Conservation (phyloP, 2,329 filamentous ascomycete genomes). For the Truncatella angustata region DNA sequence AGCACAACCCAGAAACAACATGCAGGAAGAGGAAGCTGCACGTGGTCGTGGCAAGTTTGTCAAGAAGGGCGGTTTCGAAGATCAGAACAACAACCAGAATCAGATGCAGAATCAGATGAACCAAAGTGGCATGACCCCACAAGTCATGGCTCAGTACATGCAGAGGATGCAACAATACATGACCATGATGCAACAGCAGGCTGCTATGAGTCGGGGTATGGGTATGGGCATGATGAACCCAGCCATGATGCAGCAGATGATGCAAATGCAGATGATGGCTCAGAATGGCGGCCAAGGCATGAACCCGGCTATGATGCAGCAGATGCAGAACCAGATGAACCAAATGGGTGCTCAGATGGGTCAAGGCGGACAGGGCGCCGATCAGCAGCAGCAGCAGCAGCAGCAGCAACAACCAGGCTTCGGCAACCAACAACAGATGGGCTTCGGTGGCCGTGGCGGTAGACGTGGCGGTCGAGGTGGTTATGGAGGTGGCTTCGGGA, state of each 20-base stretch:
- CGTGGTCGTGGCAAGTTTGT: slow-evolving; percentile 60
- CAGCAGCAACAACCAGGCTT: neutral
- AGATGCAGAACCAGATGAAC: slow-evolving; percentile 49
- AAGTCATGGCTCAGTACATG: slow-evolving; percentile 98
- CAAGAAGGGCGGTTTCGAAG: slow-evolving; percentile 53
- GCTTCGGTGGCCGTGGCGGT: slow-evolving; percentile 28
- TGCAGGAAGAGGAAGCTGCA: slow-evolving; percentile 85
- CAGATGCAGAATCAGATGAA: slow-evolving; percentile 30
- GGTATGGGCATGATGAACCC: slow-evolving; percentile 65
- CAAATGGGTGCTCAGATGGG: slow-evolving; percentile 32
- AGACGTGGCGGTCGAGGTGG: slow-evolving; percentile 17
- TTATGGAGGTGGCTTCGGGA: slow-evolving; percentile 21
- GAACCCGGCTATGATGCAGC: slow-evolving; percentile 57
- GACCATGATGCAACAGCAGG: slow-evolving; percentile 89
- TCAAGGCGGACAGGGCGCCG: slow-evolving; percentile 34
- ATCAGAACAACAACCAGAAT: slow-evolving; percentile 26
- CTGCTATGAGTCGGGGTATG: slow-evolving; percentile 77
- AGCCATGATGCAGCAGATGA: slow-evolving; percentile 75
- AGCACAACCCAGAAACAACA: slow-evolving; percentile 90
- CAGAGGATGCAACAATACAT: slow-evolving; percentile 98
- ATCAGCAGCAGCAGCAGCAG: slow-evolving; percentile 19
- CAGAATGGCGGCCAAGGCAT: slow-evolving; percentile 36
- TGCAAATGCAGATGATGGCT: slow-evolving; percentile 64
- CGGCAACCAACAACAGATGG: slow-evolving; percentile 21
- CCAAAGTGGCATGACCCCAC: slow-evolving; percentile 73